Percentiles rank a stretch among this genome's conserved stretches.
These are phyloP conservation scores for Epicoccum nigrum DNA, from an alignment of 2,329 filamentous ascomycete genomes.

Conservation along the genomic window DNA sequence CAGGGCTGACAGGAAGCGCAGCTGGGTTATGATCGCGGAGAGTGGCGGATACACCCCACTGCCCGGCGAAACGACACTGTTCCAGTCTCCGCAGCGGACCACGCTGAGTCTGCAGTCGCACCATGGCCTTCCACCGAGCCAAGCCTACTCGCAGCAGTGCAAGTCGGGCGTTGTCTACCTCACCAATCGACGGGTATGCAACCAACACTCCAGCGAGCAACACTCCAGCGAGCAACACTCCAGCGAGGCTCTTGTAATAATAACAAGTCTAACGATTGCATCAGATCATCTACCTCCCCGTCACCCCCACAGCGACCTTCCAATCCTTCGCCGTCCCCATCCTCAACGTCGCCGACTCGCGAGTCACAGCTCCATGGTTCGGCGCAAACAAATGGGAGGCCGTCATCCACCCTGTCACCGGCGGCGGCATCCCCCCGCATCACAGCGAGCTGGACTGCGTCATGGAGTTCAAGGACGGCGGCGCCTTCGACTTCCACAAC, in stretches of 20 bases:
- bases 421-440: slow-evolving; percentile 79
- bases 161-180: slow-evolving; percentile 78
- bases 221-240: too few species aligned
- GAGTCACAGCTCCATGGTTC: slow-evolving; percentile 87
- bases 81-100: slow-evolving; percentile 80
- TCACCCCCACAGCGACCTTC: slow-evolving; percentile 69
- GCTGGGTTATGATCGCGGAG: slow-evolving; percentile 92
- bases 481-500: slow-evolving; percentile 88
- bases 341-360: slow-evolving; percentile 84
- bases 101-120: slow-evolving; percentile 75
- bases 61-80: slow-evolving; percentile 80
- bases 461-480: slow-evolving; percentile 91
- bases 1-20: slow-evolving; percentile 51
- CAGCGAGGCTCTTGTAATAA: too few species aligned
- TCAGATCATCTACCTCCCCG: slow-evolving; percentile 86
- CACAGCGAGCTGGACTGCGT: slow-evolving; percentile 78
- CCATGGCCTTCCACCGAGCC: slow-evolving; percentile 66
- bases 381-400: slow-evolving; percentile 90
- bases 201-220: not conserved
- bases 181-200: slow-evolving; percentile 79
- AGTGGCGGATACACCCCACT: slow-evolving; percentile 77
- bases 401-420: slow-evolving; percentile 77
- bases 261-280: not conserved
- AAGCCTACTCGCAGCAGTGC: slow-evolving; percentile 72
- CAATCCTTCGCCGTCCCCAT: slow-evolving; percentile 90